These are phyloP conservation scores for Marchantia polymorpha DNA, from an alignment of 225 moss, liverwort and hornwort species.

Conservation along the genomic window DNA sequence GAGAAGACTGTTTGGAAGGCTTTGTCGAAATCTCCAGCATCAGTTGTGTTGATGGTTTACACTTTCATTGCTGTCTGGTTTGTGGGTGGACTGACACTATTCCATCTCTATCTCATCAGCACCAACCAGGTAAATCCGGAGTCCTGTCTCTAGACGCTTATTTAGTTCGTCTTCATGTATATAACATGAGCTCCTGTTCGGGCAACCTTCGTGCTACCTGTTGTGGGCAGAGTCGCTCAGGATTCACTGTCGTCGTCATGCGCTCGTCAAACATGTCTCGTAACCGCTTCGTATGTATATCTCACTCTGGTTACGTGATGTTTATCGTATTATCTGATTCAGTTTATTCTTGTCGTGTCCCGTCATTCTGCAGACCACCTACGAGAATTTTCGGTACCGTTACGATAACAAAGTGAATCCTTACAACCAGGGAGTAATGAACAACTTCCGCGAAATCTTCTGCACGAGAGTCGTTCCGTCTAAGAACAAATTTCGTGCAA, in stretches of 20 bases:
- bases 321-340: background rate
- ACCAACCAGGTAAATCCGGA: constrained; percentile 75
- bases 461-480: constrained; percentile 64
- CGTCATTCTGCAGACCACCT: constrained; percentile 63
- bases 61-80: constrained; percentile 90
- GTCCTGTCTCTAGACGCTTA: background rate
- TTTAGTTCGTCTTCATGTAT: background rate
- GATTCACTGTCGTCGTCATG: too few relatives aligned
- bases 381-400: constrained; percentile 93
- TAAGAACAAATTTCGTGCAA: constrained; percentile 77
- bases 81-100: constrained; percentile 90
- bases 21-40: constrained; percentile 72
- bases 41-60: constrained; percentile 91
- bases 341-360: background rate
- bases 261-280: too few relatives aligned
- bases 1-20: constrained; percentile 68
- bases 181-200: background rate
- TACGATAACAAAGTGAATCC: constrained; percentile 98
- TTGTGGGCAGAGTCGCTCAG: too few relatives aligned
- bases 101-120: constrained; percentile 96
- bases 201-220: too few relatives aligned
- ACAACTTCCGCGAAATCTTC: constrained; percentile 85
- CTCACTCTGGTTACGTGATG: background rate
- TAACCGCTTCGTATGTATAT: too few relatives aligned
- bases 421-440: constrained; percentile 70